Evolutionary conservation across 1,284 basidiomycete species (phyloP), one percentile per base, ranked within the genome.

Genomic region (Mycosarcoma mackinlayi): DNA sequence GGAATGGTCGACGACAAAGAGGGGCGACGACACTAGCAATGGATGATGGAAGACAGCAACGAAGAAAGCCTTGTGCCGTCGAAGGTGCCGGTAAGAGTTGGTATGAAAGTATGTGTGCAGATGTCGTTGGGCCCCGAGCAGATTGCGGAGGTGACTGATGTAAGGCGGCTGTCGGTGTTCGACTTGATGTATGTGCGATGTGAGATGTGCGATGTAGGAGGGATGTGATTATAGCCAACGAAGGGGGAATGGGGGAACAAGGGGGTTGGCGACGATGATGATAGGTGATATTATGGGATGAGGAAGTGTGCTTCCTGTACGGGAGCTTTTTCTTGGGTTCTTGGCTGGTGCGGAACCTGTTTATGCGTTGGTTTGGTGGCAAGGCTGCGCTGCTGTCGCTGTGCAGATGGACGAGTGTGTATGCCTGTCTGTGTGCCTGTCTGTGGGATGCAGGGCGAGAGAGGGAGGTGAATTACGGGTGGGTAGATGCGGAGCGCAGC

Each of bases 281-380:
- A 19, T 30, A 21, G 38, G 52, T 19, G 34, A 19, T 55, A 51
- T 51, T 55, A 55, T 66, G 54, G 39, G 39, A 9, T 30, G 39
- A 34, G 18, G 45, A 49, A 37, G 30, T 42, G 42, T 59, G 65
- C 59, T 68, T 62, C 59, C 59, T 63, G 23, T 8, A 68, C 55
- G 65, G 55, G 46, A 68, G 65, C 59, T 68, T 68, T 66, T 62
- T 44, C 21, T 31, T 34, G 49, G 23, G 52, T n/a, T 57, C 27
- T 30, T 23, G 44, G 40, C n/a, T 47, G 64, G 28, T 47, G 21
- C 50, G 45, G 31, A 33, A 35, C 44, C 34, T 46, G 33, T n/a
- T 35, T 8, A n/a, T n/a, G 33, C 33, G 8, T 35, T 35, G 7
- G 33, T 8, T 6, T 48, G 28, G 46, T 61, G 58, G 65, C 65